A percentile compares a stretch with the other conserved stretches of the same genome.
phyloP scores from a whole-genome alignment of 371 early-diverging fungal species.

The Furculomyces boomerangus region DNA sequence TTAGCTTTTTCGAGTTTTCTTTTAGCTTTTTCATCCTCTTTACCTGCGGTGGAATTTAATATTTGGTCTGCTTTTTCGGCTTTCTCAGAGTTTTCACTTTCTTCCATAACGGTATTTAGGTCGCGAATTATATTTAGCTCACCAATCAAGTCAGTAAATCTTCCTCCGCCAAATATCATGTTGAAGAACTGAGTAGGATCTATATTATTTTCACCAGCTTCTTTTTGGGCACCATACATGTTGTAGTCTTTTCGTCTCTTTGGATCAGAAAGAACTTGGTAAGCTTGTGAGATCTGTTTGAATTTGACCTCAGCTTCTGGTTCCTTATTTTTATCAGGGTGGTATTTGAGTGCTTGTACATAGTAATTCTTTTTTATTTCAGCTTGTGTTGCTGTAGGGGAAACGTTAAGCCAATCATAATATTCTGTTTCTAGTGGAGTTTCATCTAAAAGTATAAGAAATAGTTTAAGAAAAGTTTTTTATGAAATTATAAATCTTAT shows the following conservation, averaged over 20 bases:
- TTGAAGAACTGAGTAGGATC: slow-evolving; percentile 88
- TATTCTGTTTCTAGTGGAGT: slow-evolving; percentile 46
- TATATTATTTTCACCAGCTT: slow-evolving; percentile 41
- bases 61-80: slow-evolving; percentile 1
- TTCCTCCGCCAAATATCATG: slow-evolving; percentile 87
- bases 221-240: slow-evolving; percentile 52
- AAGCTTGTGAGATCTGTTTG: slow-evolving; percentile 87
- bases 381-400: slow-evolving; percentile 53
- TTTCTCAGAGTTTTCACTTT: slow-evolving; percentile 8
- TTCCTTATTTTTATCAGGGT: slow-evolving; percentile 88
- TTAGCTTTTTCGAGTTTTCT: slow-evolving; percentile 29
- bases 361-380: slow-evolving; percentile 94
- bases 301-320: slow-evolving; percentile 81
- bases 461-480: neutral
- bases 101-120: slow-evolving; percentile 30
- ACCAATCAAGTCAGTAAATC: slow-evolving; percentile 85
- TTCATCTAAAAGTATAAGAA: slow-evolving; percentile 39
- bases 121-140: slow-evolving; percentile 88
- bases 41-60: no score
- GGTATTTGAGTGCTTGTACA: slow-evolving; percentile 73
- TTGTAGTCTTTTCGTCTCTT: slow-evolving; percentile 71
- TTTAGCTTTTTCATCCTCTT: slow-evolving; percentile 36
- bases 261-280: slow-evolving; percentile 81
- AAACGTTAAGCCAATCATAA: slow-evolving; percentile 80
- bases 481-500: neutral